Base-by-base conservation (phyloP, 208 protist species). In the Leishmania gerbilli region DNA sequence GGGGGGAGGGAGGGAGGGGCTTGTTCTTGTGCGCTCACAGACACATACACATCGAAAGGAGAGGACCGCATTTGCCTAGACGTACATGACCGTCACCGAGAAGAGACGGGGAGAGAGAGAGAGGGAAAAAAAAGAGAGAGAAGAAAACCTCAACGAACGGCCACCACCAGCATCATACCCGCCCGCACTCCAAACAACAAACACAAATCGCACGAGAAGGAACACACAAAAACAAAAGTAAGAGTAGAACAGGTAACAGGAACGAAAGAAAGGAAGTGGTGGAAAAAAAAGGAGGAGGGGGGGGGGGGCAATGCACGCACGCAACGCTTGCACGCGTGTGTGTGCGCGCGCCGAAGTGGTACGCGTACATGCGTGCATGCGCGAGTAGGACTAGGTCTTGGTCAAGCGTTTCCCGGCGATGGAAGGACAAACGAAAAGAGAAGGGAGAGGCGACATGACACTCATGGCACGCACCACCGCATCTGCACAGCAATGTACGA, bases 41-140 rank as follows among this genome's bases (percentile, higher is more conserved):
- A 82, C 40, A 68, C 77, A 67, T 37, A 64, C 77, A 62, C 74
- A 80, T 82, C 77, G 64, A 83, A 85, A 83, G 9, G n/a, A 31
- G 19, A 24, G 62, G 31, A 17, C 62, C 4, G 62, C 31, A 40
- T 27, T 68, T 42, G 27, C 31, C 62, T 68, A 40, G 7, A 7
- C 27, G 15, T 68, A 24, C 62, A 68, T 40, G 62, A 15, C 7
- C 31, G 15, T 40, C 62, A 68, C 27, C n/a, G 5, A 42, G 62
- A 67, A 67, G 60, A 45, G 34, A 24, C 13, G n/a, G 62, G 49
- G n/a, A 17, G 53, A 17, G 19, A 27, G 51, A 62, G 47, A 9
- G 19, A 60, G 17, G 51, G 47, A n/a, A 34, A 34, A 34, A 62
- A 8, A 19, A 58, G 17, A 65, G 47, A n/a, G 17, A 51, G 34